These are phyloP conservation scores for Candida buenavistaensis DNA, from an alignment of 1,139 yeast genomes.

Conservation along the genomic window DNA sequence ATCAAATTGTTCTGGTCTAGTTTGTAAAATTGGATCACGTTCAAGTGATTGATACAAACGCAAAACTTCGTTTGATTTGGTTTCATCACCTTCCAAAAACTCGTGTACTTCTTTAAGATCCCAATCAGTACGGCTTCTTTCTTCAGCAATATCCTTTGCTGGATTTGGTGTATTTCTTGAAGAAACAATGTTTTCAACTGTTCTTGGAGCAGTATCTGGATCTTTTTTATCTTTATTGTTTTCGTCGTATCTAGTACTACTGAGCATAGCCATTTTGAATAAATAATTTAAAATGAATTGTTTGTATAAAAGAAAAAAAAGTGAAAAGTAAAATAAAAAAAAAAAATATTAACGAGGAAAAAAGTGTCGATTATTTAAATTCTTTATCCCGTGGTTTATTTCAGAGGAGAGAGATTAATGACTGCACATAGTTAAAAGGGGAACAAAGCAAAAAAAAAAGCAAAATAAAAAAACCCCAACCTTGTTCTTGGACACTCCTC, in stretches of 20 bases:
- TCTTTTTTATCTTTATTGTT: slow-evolving; percentile 10
- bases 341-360: neutral
- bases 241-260: slow-evolving; percentile 3
- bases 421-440: too few relatives aligned
- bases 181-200: slow-evolving; percentile 12
- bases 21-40: slow-evolving; percentile 48
- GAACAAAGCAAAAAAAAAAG: too few relatives aligned
- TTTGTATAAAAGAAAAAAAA: slow-evolving; percentile 1
- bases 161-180: slow-evolving; percentile 14
- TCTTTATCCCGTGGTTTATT: neutral
- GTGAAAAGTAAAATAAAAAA: neutral
- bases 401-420: too few relatives aligned
- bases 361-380: neutral
- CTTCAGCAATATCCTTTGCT: slow-evolving; percentile 14
- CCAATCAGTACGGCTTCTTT: slow-evolving; percentile 23
- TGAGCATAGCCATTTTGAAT: slow-evolving; percentile 12
- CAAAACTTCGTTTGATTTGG: slow-evolving; percentile 34
- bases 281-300: neutral
- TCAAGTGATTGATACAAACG: slow-evolving; percentile 45
- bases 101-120: slow-evolving; percentile 46
- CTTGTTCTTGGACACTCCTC: too few relatives aligned
- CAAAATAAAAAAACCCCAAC: too few relatives aligned
- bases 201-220: slow-evolving; percentile 13
- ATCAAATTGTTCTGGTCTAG: slow-evolving; percentile 40
- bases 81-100: slow-evolving; percentile 46